Evolutionary conservation across 495 filamentous ascomycete species (phyloP), one percentile per base, ranked within the genome.

Genomic region (Letharia lupina): DNA sequence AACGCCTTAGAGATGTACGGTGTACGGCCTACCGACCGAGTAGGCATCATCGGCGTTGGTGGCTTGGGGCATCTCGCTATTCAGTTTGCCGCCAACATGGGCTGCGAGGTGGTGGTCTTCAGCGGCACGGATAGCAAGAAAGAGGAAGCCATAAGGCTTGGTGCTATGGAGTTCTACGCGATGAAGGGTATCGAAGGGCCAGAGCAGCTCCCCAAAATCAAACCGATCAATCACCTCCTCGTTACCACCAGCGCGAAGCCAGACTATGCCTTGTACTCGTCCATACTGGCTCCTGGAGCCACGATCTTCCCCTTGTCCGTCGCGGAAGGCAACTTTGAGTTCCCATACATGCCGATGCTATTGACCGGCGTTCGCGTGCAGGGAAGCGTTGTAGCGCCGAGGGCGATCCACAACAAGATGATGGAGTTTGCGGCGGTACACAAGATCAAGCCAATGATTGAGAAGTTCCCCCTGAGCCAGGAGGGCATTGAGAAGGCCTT

Each of bases 1-100:
- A 80, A 79, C 57, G 80, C 81, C 2, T 73, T 86, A 35, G 72
- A 75, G 54, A 72, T 73, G 10, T 76, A 77, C 42, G 72, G 72
- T 37, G 75, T 79, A 10, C 75, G 76, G 33, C 74, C 83, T 3
- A 80, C 76, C 0, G 75, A 83, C 44, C 77, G 79, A 0, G 85
- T 88, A 28, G 85, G 86, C 5, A 78, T 89, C 50, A 75, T 87
- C 3, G 85, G 86, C 12, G 72, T 88, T 10, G 86, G 86, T 18
- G 86, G 86, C 1, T 74, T 88, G 1, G 86, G 86, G 1, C 86
- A 88, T 70, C 69, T 87, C 59, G 86, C 85, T 2, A 85, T 89
- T 56, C 83, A 87, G 64, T 87, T 86, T 60, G 84, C 83, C 31
- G 75, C 78, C 9, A 84, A 86, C 71, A 83, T 84, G 81, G 86